These are phyloP conservation scores for Penicillium italicum DNA, from an alignment of 2,329 filamentous ascomycete genomes.

Conservation along the genomic window DNA sequence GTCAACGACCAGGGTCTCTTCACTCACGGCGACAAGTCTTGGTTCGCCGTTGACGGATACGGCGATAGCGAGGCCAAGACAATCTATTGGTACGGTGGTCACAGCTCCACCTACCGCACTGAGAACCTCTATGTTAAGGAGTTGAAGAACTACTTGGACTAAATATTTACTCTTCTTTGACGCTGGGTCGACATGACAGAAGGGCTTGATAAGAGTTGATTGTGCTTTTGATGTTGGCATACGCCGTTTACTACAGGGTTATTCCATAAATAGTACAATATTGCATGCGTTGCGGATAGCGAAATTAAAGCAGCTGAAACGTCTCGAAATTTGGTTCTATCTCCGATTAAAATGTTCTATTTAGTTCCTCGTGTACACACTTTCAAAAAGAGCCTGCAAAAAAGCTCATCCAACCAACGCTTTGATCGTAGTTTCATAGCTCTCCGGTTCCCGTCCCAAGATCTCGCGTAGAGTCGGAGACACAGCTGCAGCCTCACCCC, in stretches of 20 bases:
- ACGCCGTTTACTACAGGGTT: neutral
- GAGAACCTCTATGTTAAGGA: constrained; percentile 27
- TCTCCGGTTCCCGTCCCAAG: constrained; percentile 44
- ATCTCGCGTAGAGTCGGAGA: constrained; percentile 39
- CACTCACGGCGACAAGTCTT: constrained; percentile 25
- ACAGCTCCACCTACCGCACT: constrained; percentile 21
- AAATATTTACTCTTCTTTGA: neutral
- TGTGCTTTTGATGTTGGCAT: neutral
- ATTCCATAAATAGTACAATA: neutral
- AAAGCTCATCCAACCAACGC: constrained; percentile 6
- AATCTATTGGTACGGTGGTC: constrained; percentile 28
- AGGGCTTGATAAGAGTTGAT: neutral
- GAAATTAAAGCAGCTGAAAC: neutral
- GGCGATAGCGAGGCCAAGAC: constrained; percentile 19
- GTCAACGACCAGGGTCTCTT: constrained; percentile 27
- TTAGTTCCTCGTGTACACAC: neutral
- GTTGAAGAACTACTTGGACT: constrained; percentile 17
- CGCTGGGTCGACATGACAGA: neutral
- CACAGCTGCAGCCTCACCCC: constrained; percentile 46
- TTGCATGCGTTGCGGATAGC: neutral
- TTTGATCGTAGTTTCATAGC: constrained; percentile 38
- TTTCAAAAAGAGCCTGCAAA: neutral
- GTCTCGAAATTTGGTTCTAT: neutral
- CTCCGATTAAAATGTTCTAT: neutral
- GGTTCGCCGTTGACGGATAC: constrained; percentile 27